These are phyloP conservation scores for Ceraceosorus bombacis DNA, from an alignment of 1,284 basidiomycete genomes.

Conservation along the genomic window DNA sequence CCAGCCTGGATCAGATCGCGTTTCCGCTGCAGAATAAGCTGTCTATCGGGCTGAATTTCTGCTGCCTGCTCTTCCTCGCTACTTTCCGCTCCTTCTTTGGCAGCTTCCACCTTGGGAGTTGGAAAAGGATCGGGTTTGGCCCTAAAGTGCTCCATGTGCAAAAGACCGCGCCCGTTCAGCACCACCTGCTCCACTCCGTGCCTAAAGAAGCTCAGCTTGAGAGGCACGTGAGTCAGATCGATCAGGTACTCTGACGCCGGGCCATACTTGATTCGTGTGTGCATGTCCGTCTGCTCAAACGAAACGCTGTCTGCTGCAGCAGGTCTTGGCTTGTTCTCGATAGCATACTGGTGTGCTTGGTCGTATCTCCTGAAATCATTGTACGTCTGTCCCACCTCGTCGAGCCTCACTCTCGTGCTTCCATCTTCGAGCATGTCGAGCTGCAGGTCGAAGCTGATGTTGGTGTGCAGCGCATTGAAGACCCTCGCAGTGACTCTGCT, in stretches of 20 bases:
- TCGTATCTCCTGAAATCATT: constrained; percentile 39
- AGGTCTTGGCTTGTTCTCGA: constrained; percentile 20
- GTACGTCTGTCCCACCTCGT: constrained; percentile 35
- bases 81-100: constrained; percentile 1
- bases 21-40: constrained; percentile 33
- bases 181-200: constrained; percentile 71
- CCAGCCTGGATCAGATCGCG: constrained; percentile 10
- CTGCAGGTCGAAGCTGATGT: constrained; percentile 31
- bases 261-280: constrained; percentile 2
- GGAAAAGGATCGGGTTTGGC: constrained; percentile 40
- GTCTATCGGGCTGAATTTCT: too few species aligned
- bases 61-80: constrained; percentile 5
- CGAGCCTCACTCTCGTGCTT: constrained; percentile 37
- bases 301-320: neutral
- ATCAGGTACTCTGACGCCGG: neutral
- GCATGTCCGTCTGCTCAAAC: neutral
- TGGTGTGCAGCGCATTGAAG: constrained; percentile 36
- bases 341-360: constrained; percentile 35
- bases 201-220: constrained; percentile 54
- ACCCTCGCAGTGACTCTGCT: constrained; percentile 22
- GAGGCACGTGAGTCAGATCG: constrained; percentile 26
- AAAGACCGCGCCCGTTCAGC: constrained; percentile 76
- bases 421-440: constrained; percentile 41
- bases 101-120: constrained; percentile 23
- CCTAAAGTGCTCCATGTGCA: constrained; percentile 94